Percentiles rank a stretch among this genome's conserved stretches.
phyloP scores from a whole-genome alignment of 2,329 filamentous ascomycete species.

The Chaetoscypha palmicola region DNA sequence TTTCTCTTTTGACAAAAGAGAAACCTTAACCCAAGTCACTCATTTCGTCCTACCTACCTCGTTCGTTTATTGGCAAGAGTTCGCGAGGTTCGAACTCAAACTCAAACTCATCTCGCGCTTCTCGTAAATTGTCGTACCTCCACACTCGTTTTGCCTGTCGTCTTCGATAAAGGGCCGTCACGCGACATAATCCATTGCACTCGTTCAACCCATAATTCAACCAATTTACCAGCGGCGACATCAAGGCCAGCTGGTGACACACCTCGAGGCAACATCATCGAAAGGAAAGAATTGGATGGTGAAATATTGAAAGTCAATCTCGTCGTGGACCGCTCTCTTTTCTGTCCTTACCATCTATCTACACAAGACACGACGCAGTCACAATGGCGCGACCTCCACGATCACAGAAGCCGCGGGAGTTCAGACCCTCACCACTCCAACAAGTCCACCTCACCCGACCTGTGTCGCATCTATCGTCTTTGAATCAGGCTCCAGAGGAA shows the following conservation, averaged over 20 bases:
- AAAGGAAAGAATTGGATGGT: background rate
- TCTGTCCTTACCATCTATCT: background rate
- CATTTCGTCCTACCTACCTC: background rate
- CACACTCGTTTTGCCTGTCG: background rate
- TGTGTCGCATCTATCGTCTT: slow-evolving; percentile 9
- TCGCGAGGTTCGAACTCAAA: background rate
- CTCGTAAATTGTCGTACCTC: background rate
- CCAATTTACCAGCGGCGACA: background rate
- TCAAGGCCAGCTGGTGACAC: background rate
- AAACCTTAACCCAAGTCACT: background rate
- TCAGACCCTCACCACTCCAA: slow-evolving; percentile 28
- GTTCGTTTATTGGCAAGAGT: background rate
- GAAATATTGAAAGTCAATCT: background rate
- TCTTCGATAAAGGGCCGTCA: background rate
- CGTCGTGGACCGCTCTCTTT: background rate
- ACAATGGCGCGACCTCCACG: slow-evolving; percentile 21
- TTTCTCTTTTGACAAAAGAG: too few relatives aligned
- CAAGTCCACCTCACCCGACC: slow-evolving; percentile 26
- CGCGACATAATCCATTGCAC: background rate
- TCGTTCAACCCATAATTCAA: background rate
- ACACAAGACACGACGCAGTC: background rate
- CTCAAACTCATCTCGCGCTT: background rate
- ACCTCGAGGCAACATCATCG: background rate
- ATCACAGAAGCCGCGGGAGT: slow-evolving; percentile 14
- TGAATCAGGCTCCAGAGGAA: slow-evolving; percentile 9